Conservation (phyloP, 2,329 filamentous ascomycete species). For the Curvularia eragrostidis region DNA sequence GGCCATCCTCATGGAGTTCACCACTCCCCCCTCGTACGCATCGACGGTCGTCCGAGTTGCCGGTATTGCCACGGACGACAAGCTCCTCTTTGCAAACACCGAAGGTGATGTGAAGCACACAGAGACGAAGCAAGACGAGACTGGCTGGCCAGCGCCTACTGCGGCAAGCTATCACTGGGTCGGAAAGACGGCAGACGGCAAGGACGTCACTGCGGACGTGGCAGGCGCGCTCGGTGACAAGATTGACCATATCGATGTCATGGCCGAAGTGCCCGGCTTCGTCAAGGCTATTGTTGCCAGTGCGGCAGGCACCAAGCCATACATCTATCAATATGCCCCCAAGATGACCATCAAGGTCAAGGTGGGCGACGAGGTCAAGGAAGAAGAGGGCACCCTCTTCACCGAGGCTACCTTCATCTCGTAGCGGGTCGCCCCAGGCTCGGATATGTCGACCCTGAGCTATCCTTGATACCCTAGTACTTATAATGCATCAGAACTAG, state of each 20-base stretch:
- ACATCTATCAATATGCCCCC: slow-evolving; percentile 93
- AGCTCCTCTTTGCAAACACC: slow-evolving; percentile 76
- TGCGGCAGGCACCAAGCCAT: slow-evolving; percentile 91
- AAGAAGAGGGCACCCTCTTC: slow-evolving; percentile 81
- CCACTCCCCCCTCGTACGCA: slow-evolving; percentile 90
- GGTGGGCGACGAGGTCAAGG: slow-evolving; percentile 77
- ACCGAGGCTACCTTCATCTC: slow-evolving; percentile 97
- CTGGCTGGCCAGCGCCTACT: slow-evolving; percentile 87
- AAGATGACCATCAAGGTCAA: slow-evolving; percentile 81
- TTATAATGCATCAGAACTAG: slow-evolving; percentile 48
- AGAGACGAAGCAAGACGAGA: slow-evolving; percentile 75
- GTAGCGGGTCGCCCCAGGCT: slow-evolving; percentile 44
- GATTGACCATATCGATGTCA: slow-evolving; percentile 87
- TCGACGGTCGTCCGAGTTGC: slow-evolving; percentile 83
- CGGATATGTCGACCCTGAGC: slow-evolving; percentile 27
- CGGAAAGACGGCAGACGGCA: slow-evolving; percentile 78
- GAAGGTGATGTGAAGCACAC: slow-evolving; percentile 72
- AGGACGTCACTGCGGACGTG: slow-evolving; percentile 72
- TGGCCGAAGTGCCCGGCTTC: slow-evolving; percentile 94
- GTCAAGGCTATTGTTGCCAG: slow-evolving; percentile 91
- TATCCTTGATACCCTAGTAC: slow-evolving; percentile 36
- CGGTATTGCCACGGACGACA: slow-evolving; percentile 78
- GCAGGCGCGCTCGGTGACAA: slow-evolving; percentile 72
- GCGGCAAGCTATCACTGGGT: slow-evolving; percentile 78
- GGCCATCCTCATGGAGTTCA: slow-evolving; percentile 94